These are phyloP conservation scores for Cryptococcus sp. DNA, from an alignment of 1,284 basidiomycete genomes.

Conservation along the genomic window DNA sequence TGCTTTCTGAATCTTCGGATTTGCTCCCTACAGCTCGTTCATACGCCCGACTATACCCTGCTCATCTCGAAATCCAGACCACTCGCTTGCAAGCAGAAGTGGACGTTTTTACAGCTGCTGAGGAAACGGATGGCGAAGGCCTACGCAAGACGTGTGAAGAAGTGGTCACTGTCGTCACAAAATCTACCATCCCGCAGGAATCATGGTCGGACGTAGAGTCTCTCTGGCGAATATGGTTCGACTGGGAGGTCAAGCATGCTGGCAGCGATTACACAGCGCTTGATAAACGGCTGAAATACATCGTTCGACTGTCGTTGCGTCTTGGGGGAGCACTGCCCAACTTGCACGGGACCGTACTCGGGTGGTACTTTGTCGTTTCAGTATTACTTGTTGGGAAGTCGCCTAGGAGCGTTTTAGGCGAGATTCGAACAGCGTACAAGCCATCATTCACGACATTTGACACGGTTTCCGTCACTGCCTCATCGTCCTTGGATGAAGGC, in stretches of 20 bases:
- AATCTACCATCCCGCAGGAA: conserved; percentile 10
- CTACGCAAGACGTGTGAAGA: conserved; percentile 26
- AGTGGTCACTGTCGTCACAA: conserved; percentile 19
- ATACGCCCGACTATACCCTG: conserved; percentile 35
- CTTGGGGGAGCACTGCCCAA: neutral
- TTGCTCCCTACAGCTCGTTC: conserved; percentile 20
- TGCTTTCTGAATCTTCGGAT: conserved; percentile 4
- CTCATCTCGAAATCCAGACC: conserved; percentile 32
- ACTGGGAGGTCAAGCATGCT: conserved; percentile 16
- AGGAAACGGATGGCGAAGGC: neutral
- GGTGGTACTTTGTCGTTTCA: neutral
- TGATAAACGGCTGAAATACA: conserved; percentile 19
- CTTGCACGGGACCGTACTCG: neutral
- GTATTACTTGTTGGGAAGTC: neutral
- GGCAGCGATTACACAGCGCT: conserved; percentile 2
- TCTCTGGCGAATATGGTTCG: conserved; percentile 34
- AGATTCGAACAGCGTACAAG: conserved; percentile 22
- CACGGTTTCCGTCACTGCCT: conserved; percentile 25
- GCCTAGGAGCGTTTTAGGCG: neutral
- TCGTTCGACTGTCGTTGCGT: neutral
- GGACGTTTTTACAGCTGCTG: neutral
- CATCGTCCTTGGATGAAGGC: neutral
- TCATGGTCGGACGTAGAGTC: conserved; percentile 16
- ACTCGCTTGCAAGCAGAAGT: conserved; percentile 26
- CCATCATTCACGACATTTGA: conserved; percentile 26